phyloP scores from a whole-genome alignment of 306 rosid species.

The Prunus fruticosa region DNA sequence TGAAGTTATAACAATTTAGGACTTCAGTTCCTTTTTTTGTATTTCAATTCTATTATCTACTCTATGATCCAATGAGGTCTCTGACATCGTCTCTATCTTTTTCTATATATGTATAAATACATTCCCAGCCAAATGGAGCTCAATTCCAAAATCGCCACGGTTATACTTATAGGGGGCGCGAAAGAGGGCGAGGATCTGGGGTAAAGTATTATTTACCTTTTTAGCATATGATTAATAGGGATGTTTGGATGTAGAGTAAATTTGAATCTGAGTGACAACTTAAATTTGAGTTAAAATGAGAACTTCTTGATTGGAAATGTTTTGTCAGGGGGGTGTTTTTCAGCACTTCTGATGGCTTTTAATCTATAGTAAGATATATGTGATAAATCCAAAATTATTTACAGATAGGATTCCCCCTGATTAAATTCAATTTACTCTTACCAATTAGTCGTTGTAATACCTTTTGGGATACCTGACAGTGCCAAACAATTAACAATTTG shows the following conservation, averaged over 20 bases:
- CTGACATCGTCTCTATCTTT: slow-evolving; percentile 8
- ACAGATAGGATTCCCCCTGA: not conserved
- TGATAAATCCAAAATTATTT: not conserved
- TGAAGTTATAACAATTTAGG: not conserved
- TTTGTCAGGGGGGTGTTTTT: not conserved
- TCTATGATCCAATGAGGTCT: not conserved
- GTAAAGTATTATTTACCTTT: slow-evolving; percentile 39
- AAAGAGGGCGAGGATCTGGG: slow-evolving; percentile 73
- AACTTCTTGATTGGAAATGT: not conserved
- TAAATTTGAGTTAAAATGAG: not conserved
- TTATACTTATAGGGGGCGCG: slow-evolving; percentile 59
- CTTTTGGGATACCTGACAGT: not conserved
- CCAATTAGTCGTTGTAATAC: not conserved
- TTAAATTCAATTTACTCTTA: not conserved
- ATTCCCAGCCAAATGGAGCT: slow-evolving; percentile 56
- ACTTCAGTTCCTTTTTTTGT: not conserved
- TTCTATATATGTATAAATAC: not conserved
- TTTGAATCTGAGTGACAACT: not conserved
- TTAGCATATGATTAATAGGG: slow-evolving; percentile 10
- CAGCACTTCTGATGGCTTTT: not conserved
- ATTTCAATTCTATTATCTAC: not conserved
- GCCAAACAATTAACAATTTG: slow-evolving; percentile 17
- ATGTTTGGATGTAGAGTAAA: not conserved
- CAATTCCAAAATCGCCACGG: slow-evolving; percentile 48
- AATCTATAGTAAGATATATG: not conserved